Evolutionary conservation across 306 rosid species (phyloP), one percentile per base, ranked within the genome.

Genomic region (Echinosophora koreensis): DNA sequence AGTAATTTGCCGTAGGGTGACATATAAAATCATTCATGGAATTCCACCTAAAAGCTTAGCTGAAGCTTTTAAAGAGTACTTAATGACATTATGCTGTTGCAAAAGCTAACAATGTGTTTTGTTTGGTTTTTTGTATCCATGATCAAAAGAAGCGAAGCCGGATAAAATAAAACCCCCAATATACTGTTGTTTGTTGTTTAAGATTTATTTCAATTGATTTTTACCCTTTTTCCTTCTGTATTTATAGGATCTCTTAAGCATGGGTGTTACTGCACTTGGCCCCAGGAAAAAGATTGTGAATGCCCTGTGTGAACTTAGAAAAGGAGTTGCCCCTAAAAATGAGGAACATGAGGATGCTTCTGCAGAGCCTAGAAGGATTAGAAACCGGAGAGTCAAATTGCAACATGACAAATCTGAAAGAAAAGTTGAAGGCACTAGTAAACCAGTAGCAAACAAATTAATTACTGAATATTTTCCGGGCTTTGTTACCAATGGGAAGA

Each of bases 381-480:
- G 87, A 63, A 82, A 65, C 57, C 82, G 35, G 76, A 89, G 72
- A 46, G 82, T 69, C 32, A 88, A 82, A 76, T 44, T 34, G 77
- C 85, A 34, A 51, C 77, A 47, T 57, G 88, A 82, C 68, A 72
- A 76, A 52, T 76, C 82, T 5, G 95, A 85, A 73, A 81, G 65
- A 57, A 70, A 69, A 56, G 82, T 51, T 58, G 85, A 86, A 22
- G 84, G 79, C 63, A 55, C 80, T 17, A 81, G 80, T 79, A 92
- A 83, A 82, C 51, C 87, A 67, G 85, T 85, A 44, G 57, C 89
- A 52, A 92, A 88, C 85, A 94, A 92, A 83, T 82, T 92, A 83
- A 94, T 94, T 66, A 94, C 98, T 7, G 93, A 94, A 83, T 94
- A 84, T 66, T 94, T 94, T 74, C 83, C 88, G 0, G 96, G 97